A percentile compares a stretch with the other conserved stretches of the same genome.
phyloP scores from a whole-genome alignment of 179 eudicot species.

The Spinacia oleracea region DNA sequence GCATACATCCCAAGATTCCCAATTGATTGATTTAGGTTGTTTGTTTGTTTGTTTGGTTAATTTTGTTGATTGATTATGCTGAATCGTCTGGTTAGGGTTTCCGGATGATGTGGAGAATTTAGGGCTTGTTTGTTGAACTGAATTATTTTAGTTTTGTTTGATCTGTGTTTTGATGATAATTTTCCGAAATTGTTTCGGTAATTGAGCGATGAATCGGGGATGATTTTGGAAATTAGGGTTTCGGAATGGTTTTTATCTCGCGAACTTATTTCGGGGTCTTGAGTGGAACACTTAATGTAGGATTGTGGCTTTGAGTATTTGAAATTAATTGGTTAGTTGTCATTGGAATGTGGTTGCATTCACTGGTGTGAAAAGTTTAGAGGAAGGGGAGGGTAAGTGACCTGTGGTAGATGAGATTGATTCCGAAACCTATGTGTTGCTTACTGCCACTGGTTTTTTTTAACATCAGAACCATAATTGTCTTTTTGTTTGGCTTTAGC shows the following conservation, averaged over 20 bases:
- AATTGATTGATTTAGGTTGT: not conserved
- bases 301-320: not conserved
- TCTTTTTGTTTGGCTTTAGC: too few relatives aligned
- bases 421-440: too few relatives aligned
- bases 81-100: not conserved
- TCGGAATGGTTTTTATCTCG: not conserved
- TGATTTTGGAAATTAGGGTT: constrained; percentile 9
- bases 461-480: too few relatives aligned
- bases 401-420: too few relatives aligned
- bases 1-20: too few relatives aligned
- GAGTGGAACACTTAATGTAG: not conserved
- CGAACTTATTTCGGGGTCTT: not conserved
- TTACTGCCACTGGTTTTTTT: too few relatives aligned
- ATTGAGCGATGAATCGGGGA: not conserved
- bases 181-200: not conserved
- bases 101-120: not conserved
- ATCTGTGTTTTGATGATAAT: not conserved
- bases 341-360: too few relatives aligned
- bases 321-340: too few relatives aligned
- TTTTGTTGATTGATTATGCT: not conserved
- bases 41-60: not conserved
- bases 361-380: too few relatives aligned
- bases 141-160: not conserved
- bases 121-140: not conserved
- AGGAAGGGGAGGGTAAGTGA: too few relatives aligned